These are phyloP conservation scores for Diaporthe sp. DNA, from an alignment of 2,329 filamentous ascomycete genomes.

Conservation along the genomic window DNA sequence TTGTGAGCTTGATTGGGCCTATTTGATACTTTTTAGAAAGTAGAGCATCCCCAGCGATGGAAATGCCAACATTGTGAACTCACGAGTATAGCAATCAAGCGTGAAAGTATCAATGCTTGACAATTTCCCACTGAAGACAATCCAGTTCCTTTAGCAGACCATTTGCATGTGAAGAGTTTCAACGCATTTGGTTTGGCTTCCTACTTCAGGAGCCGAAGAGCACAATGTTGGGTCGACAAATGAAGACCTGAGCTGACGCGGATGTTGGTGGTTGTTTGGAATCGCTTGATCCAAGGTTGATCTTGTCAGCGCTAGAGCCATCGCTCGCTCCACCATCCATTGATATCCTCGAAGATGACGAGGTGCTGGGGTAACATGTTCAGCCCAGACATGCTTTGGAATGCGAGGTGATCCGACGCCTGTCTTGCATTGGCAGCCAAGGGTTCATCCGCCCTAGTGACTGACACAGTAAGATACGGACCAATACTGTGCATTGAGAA, in stretches of 20 bases:
- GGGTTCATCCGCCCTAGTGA: neutral
- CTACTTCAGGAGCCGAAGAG: no score
- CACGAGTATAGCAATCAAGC: neutral
- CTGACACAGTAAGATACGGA: neutral
- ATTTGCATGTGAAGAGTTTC: neutral
- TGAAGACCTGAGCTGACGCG: neutral
- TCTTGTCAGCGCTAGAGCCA: constrained; percentile 1
- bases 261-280: neutral
- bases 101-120: neutral
- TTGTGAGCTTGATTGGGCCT: neutral
- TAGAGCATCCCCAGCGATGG: neutral
- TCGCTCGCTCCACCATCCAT: neutral
- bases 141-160: neutral
- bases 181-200: neutral
- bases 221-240: neutral
- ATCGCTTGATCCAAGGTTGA: neutral
- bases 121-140: neutral
- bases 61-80: neutral
- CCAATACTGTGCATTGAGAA: neutral
- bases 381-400: neutral
- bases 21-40: neutral
- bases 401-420: neutral
- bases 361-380: neutral
- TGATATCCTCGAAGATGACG: neutral
- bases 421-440: neutral